Evolutionary conservation across 306 rosid species (phyloP).

Genomic region (Morella rubra): DNA sequence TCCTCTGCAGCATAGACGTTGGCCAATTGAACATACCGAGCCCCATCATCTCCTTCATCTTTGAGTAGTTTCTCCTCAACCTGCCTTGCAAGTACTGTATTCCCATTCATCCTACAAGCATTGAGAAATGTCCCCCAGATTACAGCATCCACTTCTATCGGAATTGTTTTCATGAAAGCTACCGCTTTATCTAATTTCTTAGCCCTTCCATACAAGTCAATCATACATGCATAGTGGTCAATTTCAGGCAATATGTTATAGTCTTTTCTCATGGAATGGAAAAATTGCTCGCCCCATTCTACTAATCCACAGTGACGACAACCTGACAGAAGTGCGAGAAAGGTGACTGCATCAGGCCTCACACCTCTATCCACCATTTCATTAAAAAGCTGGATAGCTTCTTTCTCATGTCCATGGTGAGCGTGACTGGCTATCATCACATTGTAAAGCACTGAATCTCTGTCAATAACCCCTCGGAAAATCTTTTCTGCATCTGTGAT

Average conservation of each 20-base stretch:
- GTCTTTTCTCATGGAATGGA: conserved; percentile 57
- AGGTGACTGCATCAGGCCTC: conserved; percentile 64
- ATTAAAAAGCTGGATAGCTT: conserved; percentile 55
- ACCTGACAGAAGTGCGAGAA: conserved; percentile 70
- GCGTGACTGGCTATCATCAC: conserved; percentile 80
- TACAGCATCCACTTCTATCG: conserved; percentile 48
- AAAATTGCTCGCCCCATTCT: conserved; percentile 58
- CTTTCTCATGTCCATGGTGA: conserved; percentile 62
- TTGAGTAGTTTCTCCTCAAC: conserved; percentile 51
- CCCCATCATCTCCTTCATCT: conserved; percentile 45
- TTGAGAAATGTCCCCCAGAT: conserved; percentile 70
- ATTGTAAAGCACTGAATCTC: conserved; percentile 59
- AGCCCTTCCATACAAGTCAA: conserved; percentile 82
- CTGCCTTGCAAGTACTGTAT: conserved; percentile 47
- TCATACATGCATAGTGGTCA: conserved; percentile 79
- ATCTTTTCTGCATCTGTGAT: conserved; percentile 52
- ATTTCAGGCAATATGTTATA: conserved; percentile 52
- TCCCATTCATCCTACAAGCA: conserved; percentile 63
- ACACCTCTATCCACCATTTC: conserved; percentile 54
- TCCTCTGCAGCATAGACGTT: conserved; percentile 74
- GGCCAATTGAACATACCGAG: conserved; percentile 78
- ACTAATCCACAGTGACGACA: conserved; percentile 68
- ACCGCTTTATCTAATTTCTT: conserved; percentile 57
- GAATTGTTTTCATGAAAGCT: conserved; percentile 55
- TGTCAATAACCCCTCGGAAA: conserved; percentile 35